Evolutionary conservation across 129 eudicot genomes (phyloP).

Genomic region (Escallonia herrerae): DNA sequence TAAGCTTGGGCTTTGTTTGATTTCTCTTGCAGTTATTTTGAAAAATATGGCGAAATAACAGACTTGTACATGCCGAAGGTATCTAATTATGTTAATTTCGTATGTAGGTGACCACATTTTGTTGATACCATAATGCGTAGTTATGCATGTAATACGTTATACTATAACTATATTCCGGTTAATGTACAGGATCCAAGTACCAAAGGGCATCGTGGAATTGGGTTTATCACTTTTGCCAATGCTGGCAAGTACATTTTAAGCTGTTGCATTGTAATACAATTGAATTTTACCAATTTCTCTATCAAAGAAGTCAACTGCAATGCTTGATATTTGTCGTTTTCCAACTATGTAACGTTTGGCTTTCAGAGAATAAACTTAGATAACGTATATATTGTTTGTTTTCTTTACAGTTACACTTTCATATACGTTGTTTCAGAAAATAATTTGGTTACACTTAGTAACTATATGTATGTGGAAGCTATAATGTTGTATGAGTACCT

Average conservation of each 20-base stretch:
- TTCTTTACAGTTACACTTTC: slow-evolving; percentile 1
- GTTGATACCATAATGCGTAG: too few species aligned
- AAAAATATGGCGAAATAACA: slow-evolving; percentile 78
- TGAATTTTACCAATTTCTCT: not conserved
- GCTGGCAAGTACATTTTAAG: slow-evolving; percentile 41
- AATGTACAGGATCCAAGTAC: slow-evolving; percentile 73
- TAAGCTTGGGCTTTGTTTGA: not conserved
- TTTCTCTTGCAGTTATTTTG: slow-evolving; percentile 74
- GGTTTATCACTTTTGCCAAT: slow-evolving; percentile 87
- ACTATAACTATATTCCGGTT: not conserved
- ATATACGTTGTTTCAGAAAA: not conserved
- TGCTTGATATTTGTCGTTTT: not conserved
- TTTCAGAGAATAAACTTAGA: not conserved
- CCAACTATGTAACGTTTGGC: not conserved
- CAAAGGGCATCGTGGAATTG: slow-evolving; percentile 99
- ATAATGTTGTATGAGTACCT: too few species aligned
- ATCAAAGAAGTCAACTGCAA: not conserved
- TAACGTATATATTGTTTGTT: not conserved
- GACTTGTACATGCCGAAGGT: slow-evolving; percentile 99
- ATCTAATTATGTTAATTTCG: not conserved
- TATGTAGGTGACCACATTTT: too few species aligned
- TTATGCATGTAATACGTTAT: not conserved
- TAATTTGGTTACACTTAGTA: too few species aligned
- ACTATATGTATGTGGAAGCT: too few species aligned
- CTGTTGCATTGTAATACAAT: slow-evolving; percentile 1